Conservation (phyloP, 2,329 filamentous ascomycete species). For the Hirsutella thompsonii region DNA sequence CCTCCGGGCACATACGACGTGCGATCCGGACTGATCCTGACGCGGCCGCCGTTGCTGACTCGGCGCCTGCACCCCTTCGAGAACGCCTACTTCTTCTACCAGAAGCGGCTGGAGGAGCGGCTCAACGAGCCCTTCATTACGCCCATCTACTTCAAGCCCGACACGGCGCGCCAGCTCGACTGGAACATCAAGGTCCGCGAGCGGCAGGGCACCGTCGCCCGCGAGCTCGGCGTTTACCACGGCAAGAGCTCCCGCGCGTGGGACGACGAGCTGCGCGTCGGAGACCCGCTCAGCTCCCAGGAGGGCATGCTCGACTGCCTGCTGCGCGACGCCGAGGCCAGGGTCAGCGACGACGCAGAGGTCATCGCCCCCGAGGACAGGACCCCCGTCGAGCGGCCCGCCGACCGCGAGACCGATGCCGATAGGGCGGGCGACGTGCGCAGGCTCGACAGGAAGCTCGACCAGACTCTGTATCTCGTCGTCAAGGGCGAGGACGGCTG, state of each 20-base stretch:
- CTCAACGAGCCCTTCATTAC: constrained; percentile 76
- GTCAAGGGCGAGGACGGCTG: constrained; percentile 67
- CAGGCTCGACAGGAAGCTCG: constrained; percentile 68
- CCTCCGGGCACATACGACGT: constrained; percentile 29
- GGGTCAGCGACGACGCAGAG: constrained; percentile 48
- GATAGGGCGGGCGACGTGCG: constrained; percentile 61
- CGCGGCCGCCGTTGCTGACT: constrained; percentile 78
- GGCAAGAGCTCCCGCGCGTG: constrained; percentile 58
- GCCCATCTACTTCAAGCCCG: constrained; percentile 90
- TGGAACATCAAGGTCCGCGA: constrained; percentile 79
- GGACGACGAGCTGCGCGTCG: constrained; percentile 83
- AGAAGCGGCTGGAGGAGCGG: constrained; percentile 91
- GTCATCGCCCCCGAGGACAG: constrained; percentile 43
- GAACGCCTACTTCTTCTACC: constrained; percentile 89
- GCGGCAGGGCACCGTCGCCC: constrained; percentile 58
- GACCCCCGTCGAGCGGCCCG: constrained; percentile 57
- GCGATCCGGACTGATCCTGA: constrained; percentile 64
- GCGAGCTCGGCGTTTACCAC: constrained; percentile 77
- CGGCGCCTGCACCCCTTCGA: constrained; percentile 78
- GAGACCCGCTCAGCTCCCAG: constrained; percentile 52
- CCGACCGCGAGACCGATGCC: constrained; percentile 61
- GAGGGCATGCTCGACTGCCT: constrained; percentile 54
- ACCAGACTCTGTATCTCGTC: constrained; percentile 76
- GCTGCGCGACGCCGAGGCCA: constrained; percentile 60
- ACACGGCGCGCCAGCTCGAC: constrained; percentile 72